These are phyloP conservation scores for Rhodamnia rubescens DNA, from an alignment of 345 rosid species.

Conservation along the genomic window DNA sequence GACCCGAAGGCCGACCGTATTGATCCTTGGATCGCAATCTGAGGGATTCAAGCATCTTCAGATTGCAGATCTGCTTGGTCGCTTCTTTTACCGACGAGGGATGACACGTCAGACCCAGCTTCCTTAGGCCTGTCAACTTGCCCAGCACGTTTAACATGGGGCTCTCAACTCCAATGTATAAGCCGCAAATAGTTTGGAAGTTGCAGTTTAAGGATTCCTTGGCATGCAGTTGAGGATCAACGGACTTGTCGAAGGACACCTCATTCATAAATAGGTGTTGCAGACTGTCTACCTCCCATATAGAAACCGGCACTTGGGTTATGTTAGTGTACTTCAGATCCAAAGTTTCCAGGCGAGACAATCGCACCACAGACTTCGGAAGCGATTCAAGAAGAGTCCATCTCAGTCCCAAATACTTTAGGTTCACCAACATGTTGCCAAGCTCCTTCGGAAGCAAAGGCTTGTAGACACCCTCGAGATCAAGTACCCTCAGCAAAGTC, in stretches of 20 bases:
- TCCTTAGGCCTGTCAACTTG: conserved; percentile 1
- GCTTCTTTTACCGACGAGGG: neutral
- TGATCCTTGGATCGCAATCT: conserved; percentile 18
- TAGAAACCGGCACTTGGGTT: conserved; percentile 7
- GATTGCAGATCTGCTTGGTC: neutral
- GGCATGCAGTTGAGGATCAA: neutral
- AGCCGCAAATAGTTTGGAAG: conserved; percentile 21
- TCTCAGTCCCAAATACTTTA: conserved; percentile 22
- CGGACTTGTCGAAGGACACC: neutral
- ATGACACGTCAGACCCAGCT: conserved; percentile 22
- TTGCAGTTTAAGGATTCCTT: neutral
- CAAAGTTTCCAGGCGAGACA: conserved; percentile 20
- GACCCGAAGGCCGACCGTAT: conserved; percentile 7
- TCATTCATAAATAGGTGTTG: conserved; percentile 12
- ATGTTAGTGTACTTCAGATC: conserved; percentile 30
- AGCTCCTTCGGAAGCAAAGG: conserved; percentile 13
- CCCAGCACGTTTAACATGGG: neutral
- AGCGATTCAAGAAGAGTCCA: conserved; percentile 13
- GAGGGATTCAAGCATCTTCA: conserved; percentile 6
- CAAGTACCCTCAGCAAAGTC: conserved; percentile 12
- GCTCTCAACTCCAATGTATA: neutral
- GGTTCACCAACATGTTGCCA: conserved; percentile 2
- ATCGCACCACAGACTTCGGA: conserved; percentile 9
- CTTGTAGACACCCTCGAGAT: conserved; percentile 22
- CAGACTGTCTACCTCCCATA: conserved; percentile 5